Conservation (phyloP, 768 basidiomycete genomes). For the Peribolospora baueri region DNA sequence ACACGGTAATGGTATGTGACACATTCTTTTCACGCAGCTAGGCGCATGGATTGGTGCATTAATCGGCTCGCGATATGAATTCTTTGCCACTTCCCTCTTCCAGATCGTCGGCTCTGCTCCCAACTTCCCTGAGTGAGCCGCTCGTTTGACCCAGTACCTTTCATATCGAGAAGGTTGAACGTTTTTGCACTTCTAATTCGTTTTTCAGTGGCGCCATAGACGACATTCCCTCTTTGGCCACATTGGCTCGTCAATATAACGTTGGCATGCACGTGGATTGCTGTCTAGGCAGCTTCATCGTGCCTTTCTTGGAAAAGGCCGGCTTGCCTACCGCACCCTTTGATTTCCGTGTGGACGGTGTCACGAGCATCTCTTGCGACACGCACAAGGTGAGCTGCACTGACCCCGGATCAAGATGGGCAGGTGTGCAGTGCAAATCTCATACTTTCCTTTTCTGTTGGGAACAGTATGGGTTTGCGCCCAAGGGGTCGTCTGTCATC, state of each 20-base stretch:
- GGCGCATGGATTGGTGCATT: too few species aligned
- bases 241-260: constrained; percentile 45
- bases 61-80: not conserved
- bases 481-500: constrained; percentile 81
- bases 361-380: constrained; percentile 87
- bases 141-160: too few species aligned
- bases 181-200: too few species aligned
- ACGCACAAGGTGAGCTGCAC: constrained; percentile 49
- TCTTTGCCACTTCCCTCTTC: constrained; percentile 3
- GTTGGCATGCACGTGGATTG: constrained; percentile 85
- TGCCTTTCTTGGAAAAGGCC: constrained; percentile 59
- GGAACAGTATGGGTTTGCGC: constrained; percentile 47
- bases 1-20: constrained; percentile 56
- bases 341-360: constrained; percentile 73
- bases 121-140: constrained; percentile 20
- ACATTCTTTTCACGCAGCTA: not conserved
- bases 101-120: constrained; percentile 60
- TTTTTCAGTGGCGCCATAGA: constrained; percentile 16
- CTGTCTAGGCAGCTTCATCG: constrained; percentile 58
- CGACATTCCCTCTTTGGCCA: constrained; percentile 49
- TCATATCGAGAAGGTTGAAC: too few species aligned
- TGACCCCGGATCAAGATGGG: too few species aligned
- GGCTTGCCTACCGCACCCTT: constrained; percentile 28
- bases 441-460: not conserved
- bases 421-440: not conserved